These are phyloP conservation scores for Pestalotiopsis sp. DNA, from an alignment of 2,329 filamentous ascomycete species.

Conservation along the genomic window DNA sequence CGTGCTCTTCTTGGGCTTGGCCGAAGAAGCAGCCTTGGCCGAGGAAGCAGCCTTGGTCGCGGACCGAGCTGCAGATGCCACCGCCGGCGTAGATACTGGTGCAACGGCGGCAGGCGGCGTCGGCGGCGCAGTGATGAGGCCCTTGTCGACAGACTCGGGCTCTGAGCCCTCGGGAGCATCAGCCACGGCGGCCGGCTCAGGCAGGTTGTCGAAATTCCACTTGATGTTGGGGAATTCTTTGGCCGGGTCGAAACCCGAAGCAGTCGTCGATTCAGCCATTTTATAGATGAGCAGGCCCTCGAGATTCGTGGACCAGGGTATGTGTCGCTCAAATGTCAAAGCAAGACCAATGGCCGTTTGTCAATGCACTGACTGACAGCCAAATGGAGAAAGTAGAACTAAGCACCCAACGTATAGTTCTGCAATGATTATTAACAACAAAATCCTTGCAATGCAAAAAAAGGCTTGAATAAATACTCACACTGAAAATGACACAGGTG, in stretches of 20 bases:
- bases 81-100: not conserved
- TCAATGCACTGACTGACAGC: not conserved
- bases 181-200: not conserved
- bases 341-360: not conserved
- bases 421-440: not conserved
- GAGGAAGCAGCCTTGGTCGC: not conserved
- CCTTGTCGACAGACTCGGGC: not conserved
- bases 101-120: not conserved
- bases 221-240: slow-evolving; percentile 5
- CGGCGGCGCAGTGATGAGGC: not conserved
- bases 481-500: not conserved
- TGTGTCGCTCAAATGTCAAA: not conserved
- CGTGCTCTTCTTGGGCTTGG: not conserved
- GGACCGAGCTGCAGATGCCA: not conserved
- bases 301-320: too few relatives aligned
- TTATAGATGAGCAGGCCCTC: not conserved
- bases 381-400: not conserved
- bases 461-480: not conserved
- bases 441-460: not conserved
- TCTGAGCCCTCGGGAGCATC: not conserved
- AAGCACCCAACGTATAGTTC: not conserved
- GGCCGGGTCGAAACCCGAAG: slow-evolving; percentile 6
- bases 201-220: slow-evolving; percentile 6
- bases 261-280: not conserved
- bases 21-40: not conserved